Evolutionary conservation across 1,284 basidiomycete genomes (phyloP).

Genomic region (Sanghuangporus weigelae): DNA sequence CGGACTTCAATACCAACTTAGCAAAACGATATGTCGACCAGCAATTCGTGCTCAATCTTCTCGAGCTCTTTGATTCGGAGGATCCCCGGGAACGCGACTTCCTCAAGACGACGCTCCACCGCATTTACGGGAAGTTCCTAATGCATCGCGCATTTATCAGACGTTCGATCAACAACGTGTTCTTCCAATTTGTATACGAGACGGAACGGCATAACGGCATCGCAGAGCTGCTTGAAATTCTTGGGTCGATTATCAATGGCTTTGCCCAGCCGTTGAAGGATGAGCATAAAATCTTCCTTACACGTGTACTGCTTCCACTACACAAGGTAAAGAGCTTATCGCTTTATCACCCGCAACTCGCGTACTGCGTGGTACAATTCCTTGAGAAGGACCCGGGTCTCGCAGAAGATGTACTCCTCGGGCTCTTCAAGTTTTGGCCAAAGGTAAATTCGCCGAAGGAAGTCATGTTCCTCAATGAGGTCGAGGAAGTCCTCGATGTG

Average conservation of each 20-base stretch:
- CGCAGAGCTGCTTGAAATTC: conserved; percentile 95
- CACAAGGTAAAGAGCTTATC: conserved; percentile 98
- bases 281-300: conserved; percentile 98
- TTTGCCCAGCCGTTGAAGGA: conserved; percentile 98
- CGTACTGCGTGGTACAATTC: conserved; percentile 99
- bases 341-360: conserved; percentile 96
- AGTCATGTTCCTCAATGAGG: conserved; percentile 99
- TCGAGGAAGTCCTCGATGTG: conserved; percentile 98
- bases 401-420: conserved; percentile 94
- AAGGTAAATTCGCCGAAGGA: conserved; percentile 99
- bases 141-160: conserved; percentile 98
- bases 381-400: conserved; percentile 92
- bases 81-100: conserved; percentile 99
- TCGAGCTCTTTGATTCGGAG: conserved; percentile 98
- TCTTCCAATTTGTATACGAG: conserved; percentile 99
- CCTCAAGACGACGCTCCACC: conserved; percentile 97
- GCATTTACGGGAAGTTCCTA: conserved; percentile 99
- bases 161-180: conserved; percentile 99
- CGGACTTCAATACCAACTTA: conserved; percentile 97
- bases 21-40: conserved; percentile 99
- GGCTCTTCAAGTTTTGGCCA: conserved; percentile 96
- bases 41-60: conserved; percentile 89
- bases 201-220: conserved; percentile 99
- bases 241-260: conserved; percentile 99
- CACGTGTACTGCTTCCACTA: conserved; percentile 91